A percentile compares a stretch with the other conserved stretches of the same genome.
phyloP scores from a whole-genome alignment of 1,139 yeast genomes.

The Hansenula lynferdii region DNA sequence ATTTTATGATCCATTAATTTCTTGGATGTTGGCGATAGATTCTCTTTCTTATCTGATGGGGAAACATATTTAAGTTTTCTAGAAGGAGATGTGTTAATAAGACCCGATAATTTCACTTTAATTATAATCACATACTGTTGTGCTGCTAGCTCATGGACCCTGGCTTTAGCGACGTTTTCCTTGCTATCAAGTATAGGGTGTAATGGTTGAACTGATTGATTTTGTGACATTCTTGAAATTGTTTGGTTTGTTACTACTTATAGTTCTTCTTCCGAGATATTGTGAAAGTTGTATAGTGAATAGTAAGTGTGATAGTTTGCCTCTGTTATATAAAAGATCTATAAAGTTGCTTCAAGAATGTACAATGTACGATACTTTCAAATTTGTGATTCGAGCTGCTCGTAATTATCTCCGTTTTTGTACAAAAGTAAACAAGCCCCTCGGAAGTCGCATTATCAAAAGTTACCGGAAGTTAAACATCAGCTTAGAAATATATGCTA shows the following conservation, averaged over 20 bases:
- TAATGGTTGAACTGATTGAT: slow-evolving; percentile 18
- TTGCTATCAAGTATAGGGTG: slow-evolving; percentile 24
- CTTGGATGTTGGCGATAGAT: slow-evolving; percentile 24
- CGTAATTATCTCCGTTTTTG: slow-evolving; percentile 5
- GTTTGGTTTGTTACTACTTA: too few species aligned
- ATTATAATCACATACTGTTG: slow-evolving; percentile 19
- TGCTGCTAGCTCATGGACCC: slow-evolving; percentile 21
- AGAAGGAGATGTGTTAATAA: background rate
- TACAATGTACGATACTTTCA: too few species aligned
- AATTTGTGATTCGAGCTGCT: background rate
- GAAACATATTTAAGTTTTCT: slow-evolving; percentile 24
- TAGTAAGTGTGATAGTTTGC: too few species aligned
- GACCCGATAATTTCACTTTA: background rate
- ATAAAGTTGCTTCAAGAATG: too few species aligned
- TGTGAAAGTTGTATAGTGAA: too few species aligned
- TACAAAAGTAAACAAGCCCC: slow-evolving; percentile 7
- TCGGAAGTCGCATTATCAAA: too few species aligned
- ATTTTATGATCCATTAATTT: slow-evolving; percentile 22
- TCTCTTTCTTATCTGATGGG: slow-evolving; percentile 23
- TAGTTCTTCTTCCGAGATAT: too few species aligned
- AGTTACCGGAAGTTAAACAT: too few species aligned
- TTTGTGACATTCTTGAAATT: too few species aligned
- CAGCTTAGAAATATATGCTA: too few species aligned
- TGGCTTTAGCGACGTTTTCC: slow-evolving; percentile 21
- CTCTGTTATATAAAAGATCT: too few species aligned